These are phyloP conservation scores for Thymus mandschuricus DNA, from an alignment of 257 asterid genomes.

Conservation along the genomic window DNA sequence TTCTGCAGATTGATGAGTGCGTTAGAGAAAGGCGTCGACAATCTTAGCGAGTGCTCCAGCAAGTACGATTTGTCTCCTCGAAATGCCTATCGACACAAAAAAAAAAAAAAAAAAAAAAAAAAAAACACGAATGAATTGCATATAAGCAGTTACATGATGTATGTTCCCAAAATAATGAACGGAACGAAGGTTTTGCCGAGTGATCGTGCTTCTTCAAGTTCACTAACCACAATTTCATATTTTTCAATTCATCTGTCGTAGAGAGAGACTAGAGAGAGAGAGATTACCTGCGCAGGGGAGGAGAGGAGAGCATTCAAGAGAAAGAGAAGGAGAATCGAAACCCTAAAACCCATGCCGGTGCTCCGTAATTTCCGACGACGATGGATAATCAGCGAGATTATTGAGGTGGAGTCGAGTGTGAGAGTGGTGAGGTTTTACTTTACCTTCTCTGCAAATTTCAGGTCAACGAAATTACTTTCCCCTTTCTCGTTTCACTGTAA, in stretches of 20 bases:
- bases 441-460: constrained; percentile 15
- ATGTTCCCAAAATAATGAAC: constrained; percentile 5
- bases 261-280: constrained; percentile 9
- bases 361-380: constrained; percentile 26
- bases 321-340: constrained; percentile 31
- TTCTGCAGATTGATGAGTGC: constrained; percentile 64
- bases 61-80: constrained; percentile 24
- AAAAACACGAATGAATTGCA: too few relatives aligned
- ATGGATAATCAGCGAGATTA: constrained; percentile 7
- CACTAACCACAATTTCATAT: not conserved
- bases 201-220: constrained; percentile 18
- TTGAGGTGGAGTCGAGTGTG: constrained; percentile 5
- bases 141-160: not conserved
- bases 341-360: constrained; percentile 41
- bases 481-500: not conserved
- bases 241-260: not conserved
- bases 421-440: constrained; percentile 15
- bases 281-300: constrained; percentile 45
- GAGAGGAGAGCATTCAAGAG: constrained; percentile 40
- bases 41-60: constrained; percentile 18
- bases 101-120: not conserved
- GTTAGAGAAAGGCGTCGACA: constrained; percentile 56
- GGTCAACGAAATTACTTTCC: not conserved
- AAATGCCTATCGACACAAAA: constrained; percentile 33
- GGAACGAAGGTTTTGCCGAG: constrained; percentile 20